Base-by-base conservation (phyloP, 306 rosid genomes). In the Prosopis cineraria region DNA sequence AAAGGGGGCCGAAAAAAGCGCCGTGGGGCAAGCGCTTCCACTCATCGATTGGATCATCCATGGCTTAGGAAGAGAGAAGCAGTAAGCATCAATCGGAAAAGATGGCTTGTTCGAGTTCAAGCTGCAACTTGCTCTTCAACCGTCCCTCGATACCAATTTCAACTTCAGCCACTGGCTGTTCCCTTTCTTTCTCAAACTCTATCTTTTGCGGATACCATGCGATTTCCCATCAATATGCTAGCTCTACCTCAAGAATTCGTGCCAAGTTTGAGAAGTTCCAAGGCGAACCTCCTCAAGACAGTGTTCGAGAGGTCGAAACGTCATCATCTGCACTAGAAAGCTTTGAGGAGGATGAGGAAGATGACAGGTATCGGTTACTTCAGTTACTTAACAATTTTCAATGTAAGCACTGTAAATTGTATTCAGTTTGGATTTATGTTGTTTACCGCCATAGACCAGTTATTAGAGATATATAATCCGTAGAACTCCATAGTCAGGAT, bases 231-330 rank as follows among this genome's bases (percentile, higher is more conserved):
- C 77, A 20, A 69, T 39, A 69, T 29, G 39, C 86, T 6, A 74
- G 58, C 71, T 74, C 75, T 47, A 22, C 45, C 71, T 79, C 87
- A 58, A 95, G 84, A 86, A 76, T 88, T 24, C 43, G 44, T 60
- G 97, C 98, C 66, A 95, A 92, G 90, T 92, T 95, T 84, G 96
- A 95, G 11, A 93, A 92, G 69, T 92, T 93, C 88, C 88, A 89
- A 75, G 87, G 87, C 9, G 88, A 85, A 33, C 50, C 79, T 83
- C 43, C 84, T 39, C 86, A 74, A 62, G 84, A 86, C 31, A 66
- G 41, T 39, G 36, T 56, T 33, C 66, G 73, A 74, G 88, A 86
- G 17, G 3, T 88, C 12, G 64, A 82, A 39, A 33, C 88, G 41
- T 73, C n/a, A n/a, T n/a, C 87, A 12, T 44, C 85, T 69, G 39